Evolutionary conservation across 192 early-diverging fungal genomes (phyloP).

Genomic region (Piromyces sp.): DNA sequence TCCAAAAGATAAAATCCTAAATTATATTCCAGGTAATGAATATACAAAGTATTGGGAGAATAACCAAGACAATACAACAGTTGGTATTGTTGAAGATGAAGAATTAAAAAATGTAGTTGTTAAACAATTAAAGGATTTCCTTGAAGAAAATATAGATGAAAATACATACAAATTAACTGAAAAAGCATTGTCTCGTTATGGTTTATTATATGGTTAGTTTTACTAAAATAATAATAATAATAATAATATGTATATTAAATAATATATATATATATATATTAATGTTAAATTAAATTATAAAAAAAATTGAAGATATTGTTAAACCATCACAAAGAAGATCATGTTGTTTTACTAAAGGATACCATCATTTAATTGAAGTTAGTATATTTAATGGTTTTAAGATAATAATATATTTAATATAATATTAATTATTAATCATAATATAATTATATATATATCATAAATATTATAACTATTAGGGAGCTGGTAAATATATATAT

Average conservation of each 20-base stretch:
- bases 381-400: conserved; percentile 8
- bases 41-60: not conserved
- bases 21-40: not conserved
- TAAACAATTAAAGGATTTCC: not conserved
- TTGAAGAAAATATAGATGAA: conserved; percentile 15
- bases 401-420: not conserved
- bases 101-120: not conserved
- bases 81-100: not conserved
- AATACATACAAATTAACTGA: conserved; percentile 11
- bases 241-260: too few relatives aligned
- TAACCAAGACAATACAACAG: not conserved
- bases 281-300: not conserved
- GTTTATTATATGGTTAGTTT: not conserved
- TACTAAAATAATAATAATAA: not conserved
- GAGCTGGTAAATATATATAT: too few relatives aligned
- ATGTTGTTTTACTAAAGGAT: conserved; percentile 73
- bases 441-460: too few relatives aligned
- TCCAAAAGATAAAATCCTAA: not conserved
- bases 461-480: too few relatives aligned
- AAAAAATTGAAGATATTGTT: conserved; percentile 33
- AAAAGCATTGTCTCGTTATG: conserved; percentile 14
- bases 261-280: not conserved
- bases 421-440: too few relatives aligned
- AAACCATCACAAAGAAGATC: conserved; percentile 35
- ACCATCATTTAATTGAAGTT: conserved; percentile 29